Percentiles rank a stretch among this genome's conserved stretches.
Conservation (phyloP, 148 eudicot species). For the Heliamphora exappendiculata region DNA sequence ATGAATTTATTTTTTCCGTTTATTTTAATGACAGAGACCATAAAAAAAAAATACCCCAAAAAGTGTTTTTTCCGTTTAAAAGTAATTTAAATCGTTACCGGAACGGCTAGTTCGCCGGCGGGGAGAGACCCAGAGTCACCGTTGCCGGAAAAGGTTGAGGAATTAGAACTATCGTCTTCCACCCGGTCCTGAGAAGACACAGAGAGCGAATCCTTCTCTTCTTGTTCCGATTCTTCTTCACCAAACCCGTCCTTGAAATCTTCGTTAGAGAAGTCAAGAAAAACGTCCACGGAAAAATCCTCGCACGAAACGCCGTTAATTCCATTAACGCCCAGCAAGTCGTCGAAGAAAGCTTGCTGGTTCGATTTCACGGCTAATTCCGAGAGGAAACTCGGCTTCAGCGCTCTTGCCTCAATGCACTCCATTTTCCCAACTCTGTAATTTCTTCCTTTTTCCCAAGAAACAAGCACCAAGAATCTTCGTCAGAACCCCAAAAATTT, state of each 20-base stretch:
- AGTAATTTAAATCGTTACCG: conserved; percentile 34
- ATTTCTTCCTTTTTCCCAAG: background rate
- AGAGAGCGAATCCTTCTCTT: conserved; percentile 36
- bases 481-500: background rate
- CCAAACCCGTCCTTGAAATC: conserved; percentile 22
- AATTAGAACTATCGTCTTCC: conserved; percentile 27
- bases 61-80: background rate
- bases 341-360: conserved; percentile 29
- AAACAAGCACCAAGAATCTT: background rate
- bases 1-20: background rate
- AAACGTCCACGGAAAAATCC: conserved; percentile 75
- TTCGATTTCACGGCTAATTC: conserved; percentile 35
- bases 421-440: conserved; percentile 33
- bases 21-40: background rate
- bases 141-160: conserved; percentile 23
- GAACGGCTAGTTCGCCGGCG: conserved; percentile 47
- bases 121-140: conserved; percentile 23
- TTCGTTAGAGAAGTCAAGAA: conserved; percentile 58
- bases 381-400: conserved; percentile 63
- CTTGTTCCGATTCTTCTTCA: conserved; percentile 17
- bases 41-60: background rate
- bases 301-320: conserved; percentile 27
- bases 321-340: conserved; percentile 27
- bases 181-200: conserved; percentile 33
- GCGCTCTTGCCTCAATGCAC: conserved; percentile 69